These are phyloP conservation scores for Craterostigma plantagineum DNA, from an alignment of 257 asterid genomes.

Conservation along the genomic window DNA sequence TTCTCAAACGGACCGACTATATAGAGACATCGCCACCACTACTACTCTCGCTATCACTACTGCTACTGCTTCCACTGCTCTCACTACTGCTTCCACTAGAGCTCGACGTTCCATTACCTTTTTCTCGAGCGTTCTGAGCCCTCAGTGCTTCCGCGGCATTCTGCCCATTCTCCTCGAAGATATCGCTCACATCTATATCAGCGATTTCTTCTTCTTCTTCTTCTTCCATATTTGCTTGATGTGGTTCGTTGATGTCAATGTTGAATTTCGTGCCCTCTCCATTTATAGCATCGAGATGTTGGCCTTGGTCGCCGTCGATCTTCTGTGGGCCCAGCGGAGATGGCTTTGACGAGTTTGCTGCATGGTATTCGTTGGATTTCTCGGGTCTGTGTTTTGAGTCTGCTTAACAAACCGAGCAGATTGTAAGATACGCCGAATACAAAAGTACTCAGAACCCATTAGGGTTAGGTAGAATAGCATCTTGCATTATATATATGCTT, in stretches of 20 bases:
- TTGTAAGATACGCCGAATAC: too few relatives aligned
- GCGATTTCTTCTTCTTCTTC: slow-evolving; percentile 96
- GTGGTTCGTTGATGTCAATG: slow-evolving; percentile 75
- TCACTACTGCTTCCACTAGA: slow-evolving; percentile 57
- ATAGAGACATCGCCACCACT: too few relatives aligned
- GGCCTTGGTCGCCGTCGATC: slow-evolving; percentile 45
- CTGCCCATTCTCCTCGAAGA: slow-evolving; percentile 49
- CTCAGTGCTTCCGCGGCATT: slow-evolving; percentile 90
- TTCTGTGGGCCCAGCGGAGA: slow-evolving; percentile 39
- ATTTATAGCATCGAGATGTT: slow-evolving; percentile 61
- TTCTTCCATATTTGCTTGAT: slow-evolving; percentile 36
- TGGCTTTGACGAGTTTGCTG: slow-evolving; percentile 24
- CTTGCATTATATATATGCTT: too few relatives aligned
- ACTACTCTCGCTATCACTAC: slow-evolving; percentile 37
- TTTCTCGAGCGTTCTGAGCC: slow-evolving; percentile 48
- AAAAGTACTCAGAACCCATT: too few relatives aligned
- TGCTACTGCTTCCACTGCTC: slow-evolving; percentile 54
- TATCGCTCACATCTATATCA: slow-evolving; percentile 73
- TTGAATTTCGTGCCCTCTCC: slow-evolving; percentile 48
- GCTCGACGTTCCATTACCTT: slow-evolving; percentile 35
- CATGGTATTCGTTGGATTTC: slow-evolving; percentile 35
- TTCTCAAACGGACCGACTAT: too few relatives aligned
- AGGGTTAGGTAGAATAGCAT: too few relatives aligned
- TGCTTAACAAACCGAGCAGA: too few relatives aligned
- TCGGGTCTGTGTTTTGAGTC: slow-evolving; percentile 42